Base-by-base conservation (phyloP, 78 protist species). In the Dictyostelium intermedium region DNA sequence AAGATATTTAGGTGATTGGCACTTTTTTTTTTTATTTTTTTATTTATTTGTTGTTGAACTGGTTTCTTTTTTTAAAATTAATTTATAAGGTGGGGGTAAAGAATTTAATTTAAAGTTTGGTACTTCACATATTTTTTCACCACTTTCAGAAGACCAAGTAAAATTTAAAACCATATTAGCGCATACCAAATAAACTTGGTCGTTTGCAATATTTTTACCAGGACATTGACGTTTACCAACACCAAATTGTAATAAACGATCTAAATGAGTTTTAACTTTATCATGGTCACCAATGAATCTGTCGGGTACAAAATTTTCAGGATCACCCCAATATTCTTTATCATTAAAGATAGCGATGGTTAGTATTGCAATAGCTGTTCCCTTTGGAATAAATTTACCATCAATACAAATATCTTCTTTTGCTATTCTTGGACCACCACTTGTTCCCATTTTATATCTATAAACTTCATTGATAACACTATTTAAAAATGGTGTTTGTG, bases 231-330 rank as follows among this genome's bases (percentile, higher is more conserved):
- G 20, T 41, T 14, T 23, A 37, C 85, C 85, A 41, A 78, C 4
- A 39, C 72, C 45, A 82, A 78, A 87, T 20, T 74, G 92, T 10
- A 87, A 18, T 27, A 66, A 61, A 7, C 60, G 39, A n/a, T 78
- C 85, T 2, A 82, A 25, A 35, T 87, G 92, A 9, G 18, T 6
- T 8, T 72, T 41, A 50, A 50, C 14, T 50, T 50, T 50, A 50
- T 50, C 23, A 53, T 25, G 14, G 0, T 85, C 83, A 35, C 23
- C 37, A 9, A 85, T 0, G n/a, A 87, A 87, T 78, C 92, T 56
- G 7, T 87, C 92, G 10, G 92, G 92, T 0, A 27, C 80, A 27
- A 87, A 87, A 14, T 78, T 20, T 20, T 61, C n/a, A 2, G 92
- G 92, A 13, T 56, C 6, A 18, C 69, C 85, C 84, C 76, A 87